These are phyloP conservation scores for Santalum album DNA, from an alignment of 164 flowering plant species.

Conservation along the genomic window DNA sequence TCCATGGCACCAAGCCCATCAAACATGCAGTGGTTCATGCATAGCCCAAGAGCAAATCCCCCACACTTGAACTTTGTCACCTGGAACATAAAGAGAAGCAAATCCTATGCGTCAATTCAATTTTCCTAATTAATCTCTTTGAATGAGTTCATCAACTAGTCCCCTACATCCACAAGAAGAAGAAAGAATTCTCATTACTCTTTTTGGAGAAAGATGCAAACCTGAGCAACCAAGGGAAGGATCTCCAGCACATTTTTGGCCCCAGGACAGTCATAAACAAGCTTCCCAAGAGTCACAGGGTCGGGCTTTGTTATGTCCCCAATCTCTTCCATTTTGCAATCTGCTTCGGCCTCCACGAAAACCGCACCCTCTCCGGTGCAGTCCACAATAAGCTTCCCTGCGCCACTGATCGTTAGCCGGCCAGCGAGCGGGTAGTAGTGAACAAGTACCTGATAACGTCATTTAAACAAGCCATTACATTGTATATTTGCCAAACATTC, in stretches of 20 bases:
- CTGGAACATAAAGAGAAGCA: slow-evolving; percentile 20
- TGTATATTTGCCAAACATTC: no score
- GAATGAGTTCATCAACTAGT: no score
- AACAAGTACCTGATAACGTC: no score
- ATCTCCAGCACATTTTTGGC: slow-evolving; percentile 68
- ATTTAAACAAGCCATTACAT: no score
- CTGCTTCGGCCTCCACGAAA: slow-evolving; percentile 76
- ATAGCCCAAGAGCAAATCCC: slow-evolving; percentile 72
- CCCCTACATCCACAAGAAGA: no score
- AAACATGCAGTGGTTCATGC: slow-evolving; percentile 74
- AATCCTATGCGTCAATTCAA: no score
- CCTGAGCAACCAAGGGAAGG: slow-evolving; percentile 78
- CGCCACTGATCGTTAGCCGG: slow-evolving; percentile 53
- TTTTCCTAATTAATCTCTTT: no score
- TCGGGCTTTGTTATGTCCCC: slow-evolving; percentile 73
- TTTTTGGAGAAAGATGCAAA: slow-evolving; percentile 15
- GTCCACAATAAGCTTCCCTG: slow-evolving; percentile 69
- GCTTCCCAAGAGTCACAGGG: slow-evolving; percentile 62
- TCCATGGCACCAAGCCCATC: slow-evolving; percentile 90
- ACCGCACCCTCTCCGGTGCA: slow-evolving; percentile 82
- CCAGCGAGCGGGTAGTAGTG: slow-evolving; percentile 75
- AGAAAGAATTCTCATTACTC: no score
- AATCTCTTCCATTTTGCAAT: slow-evolving; percentile 42
- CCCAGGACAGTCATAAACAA: slow-evolving; percentile 68
- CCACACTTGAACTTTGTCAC: slow-evolving; percentile 88